Percentiles rank a stretch among this genome's conserved stretches.
Evolutionary conservation across 441 rosid species (phyloP).

Genomic region (Populus hybrid): DNA sequence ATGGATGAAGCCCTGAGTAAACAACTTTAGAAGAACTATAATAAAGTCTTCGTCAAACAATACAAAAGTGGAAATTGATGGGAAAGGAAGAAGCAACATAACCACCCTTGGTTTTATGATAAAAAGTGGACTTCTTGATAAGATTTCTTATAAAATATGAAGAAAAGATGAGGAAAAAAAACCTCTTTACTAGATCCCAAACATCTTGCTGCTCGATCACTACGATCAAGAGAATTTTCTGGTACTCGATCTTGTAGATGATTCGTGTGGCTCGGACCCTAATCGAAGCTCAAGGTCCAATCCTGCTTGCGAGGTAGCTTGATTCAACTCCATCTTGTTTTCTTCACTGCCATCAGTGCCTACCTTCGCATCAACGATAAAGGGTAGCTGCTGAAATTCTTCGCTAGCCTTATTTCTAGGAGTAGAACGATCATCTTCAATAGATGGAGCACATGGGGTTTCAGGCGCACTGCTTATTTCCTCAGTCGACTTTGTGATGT

Average conservation of each 20-base stretch:
- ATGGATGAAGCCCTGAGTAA: too few relatives aligned
- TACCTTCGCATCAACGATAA: constrained; percentile 36
- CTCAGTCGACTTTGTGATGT: constrained; percentile 6
- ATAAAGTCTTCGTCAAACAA: too few relatives aligned
- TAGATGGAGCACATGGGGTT: constrained; percentile 4
- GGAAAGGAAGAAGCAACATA: too few relatives aligned
- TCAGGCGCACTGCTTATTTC: constrained; percentile 5
- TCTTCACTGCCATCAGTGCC: constrained; percentile 24
- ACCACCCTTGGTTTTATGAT: too few relatives aligned
- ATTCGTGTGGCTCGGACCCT: constrained; percentile 36
- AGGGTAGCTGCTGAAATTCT: constrained; percentile 12
- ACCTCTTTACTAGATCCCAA: background rate
- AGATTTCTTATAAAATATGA: too few relatives aligned
- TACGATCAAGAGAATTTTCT: constrained; percentile 19
- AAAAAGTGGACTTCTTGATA: too few relatives aligned
- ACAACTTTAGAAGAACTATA: too few relatives aligned
- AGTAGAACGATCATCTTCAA: constrained; percentile 3
- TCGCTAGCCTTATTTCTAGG: background rate
- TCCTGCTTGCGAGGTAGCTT: constrained; percentile 22
- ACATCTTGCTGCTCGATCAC: background rate
- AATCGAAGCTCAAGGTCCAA: constrained; percentile 78
- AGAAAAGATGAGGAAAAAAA: too few relatives aligned
- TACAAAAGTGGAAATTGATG: too few relatives aligned
- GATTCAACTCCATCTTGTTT: constrained; percentile 26
- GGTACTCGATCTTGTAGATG: constrained; percentile 13